These are phyloP conservation scores for Paraleonurus japonicus DNA, from an alignment of 257 asterid genomes.

Conservation along the genomic window DNA sequence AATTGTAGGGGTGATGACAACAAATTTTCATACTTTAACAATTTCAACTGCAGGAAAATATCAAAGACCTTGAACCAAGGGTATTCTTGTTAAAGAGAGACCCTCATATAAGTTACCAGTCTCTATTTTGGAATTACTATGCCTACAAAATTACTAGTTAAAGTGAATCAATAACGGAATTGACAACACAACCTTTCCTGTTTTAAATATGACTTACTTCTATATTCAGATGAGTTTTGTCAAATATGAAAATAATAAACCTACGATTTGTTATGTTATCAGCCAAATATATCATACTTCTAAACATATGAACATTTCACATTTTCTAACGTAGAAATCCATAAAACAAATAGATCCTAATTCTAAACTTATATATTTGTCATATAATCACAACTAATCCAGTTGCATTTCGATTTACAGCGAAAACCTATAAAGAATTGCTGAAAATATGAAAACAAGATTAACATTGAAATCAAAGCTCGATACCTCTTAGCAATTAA, in stretches of 20 bases:
- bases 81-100: background rate
- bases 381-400: background rate
- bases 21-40: background rate
- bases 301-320: background rate
- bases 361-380: background rate
- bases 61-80: background rate
- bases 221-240: background rate
- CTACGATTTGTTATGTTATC: too few species aligned
- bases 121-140: background rate
- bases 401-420: background rate
- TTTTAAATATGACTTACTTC: background rate
- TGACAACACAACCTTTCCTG: background rate
- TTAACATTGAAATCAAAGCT: background rate
- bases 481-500: conserved; percentile 75
- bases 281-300: too few species aligned
- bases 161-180: background rate
- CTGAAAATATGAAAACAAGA: conserved; percentile 8
- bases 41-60: conserved; percentile 8
- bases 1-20: background rate
- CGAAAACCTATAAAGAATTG: background rate
- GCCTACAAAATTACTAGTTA: background rate
- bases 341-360: background rate
- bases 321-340: background rate
- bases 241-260: conserved; percentile 12
- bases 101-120: background rate